Percentiles rank a stretch among this genome's conserved stretches.
These are phyloP conservation scores for Papiliotrema fonsecae DNA, from an alignment of 1,284 basidiomycete genomes.

Conservation along the genomic window DNA sequence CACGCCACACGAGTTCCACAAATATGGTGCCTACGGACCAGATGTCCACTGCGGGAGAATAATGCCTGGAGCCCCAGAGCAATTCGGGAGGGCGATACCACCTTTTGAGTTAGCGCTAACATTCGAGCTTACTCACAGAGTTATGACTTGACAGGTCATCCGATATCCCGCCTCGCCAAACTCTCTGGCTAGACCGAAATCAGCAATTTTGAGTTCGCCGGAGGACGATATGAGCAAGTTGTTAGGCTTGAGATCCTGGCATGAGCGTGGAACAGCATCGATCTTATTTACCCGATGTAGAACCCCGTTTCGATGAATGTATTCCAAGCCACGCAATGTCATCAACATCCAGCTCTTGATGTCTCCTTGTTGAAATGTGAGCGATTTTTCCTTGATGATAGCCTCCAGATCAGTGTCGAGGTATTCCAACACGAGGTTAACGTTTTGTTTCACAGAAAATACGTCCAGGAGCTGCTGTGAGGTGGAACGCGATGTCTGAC, in stretches of 20 bases:
- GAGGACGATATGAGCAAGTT: conserved; percentile 90
- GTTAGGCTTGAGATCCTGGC: conserved; percentile 67
- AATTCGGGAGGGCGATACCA: conserved; percentile 99
- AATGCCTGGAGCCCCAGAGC: conserved; percentile 89
- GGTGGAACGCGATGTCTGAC: conserved; percentile 11
- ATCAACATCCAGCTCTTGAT: conserved; percentile 99
- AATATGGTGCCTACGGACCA: conserved; percentile 99
- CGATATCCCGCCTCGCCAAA: conserved; percentile 73
- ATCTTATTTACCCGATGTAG: conserved; percentile 71
- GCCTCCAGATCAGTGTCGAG: conserved; percentile 96
- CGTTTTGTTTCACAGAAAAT: conserved; percentile 91
- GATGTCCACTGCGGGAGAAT: conserved; percentile 96
- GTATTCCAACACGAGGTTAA: conserved; percentile 97
- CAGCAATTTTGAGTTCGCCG: conserved; percentile 93
- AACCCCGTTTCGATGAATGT: conserved; percentile 91
- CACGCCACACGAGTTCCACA: conserved; percentile 75
- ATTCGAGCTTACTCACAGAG: conserved; percentile 64
- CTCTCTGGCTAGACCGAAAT: conserved; percentile 97
- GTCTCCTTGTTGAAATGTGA: conserved; percentile 90
- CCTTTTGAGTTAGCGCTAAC: conserved; percentile 53
- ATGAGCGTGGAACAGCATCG: neutral
- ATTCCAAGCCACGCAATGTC: conserved; percentile 93
- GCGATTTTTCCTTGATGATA: conserved; percentile 85
- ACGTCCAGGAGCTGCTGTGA: conserved; percentile 78
- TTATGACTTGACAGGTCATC: conserved; percentile 99